These are phyloP conservation scores for Candida morakotiae DNA, from an alignment of 805 yeast genomes.

Conservation along the genomic window DNA sequence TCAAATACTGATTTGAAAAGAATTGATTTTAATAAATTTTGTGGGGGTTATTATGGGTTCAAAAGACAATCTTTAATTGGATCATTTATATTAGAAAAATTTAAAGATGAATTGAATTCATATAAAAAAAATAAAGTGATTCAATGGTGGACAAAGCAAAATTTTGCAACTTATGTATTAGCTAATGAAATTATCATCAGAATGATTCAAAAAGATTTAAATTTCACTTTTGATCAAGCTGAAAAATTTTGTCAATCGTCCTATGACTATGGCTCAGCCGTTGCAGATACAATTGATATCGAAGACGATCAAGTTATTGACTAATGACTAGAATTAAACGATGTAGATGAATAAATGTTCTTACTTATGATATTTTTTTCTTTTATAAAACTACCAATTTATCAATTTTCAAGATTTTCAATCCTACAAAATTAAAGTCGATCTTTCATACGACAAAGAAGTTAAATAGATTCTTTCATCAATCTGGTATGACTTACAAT, in stretches of 20 bases:
- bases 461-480: slow-evolving; percentile 10
- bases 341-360: background rate
- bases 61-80: slow-evolving; percentile 53
- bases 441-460: slow-evolving; percentile 8
- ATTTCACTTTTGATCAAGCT: slow-evolving; percentile 36
- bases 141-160: slow-evolving; percentile 56
- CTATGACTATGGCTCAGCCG: slow-evolving; percentile 40
- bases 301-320: slow-evolving; percentile 8
- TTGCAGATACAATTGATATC: slow-evolving; percentile 29
- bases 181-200: slow-evolving; percentile 60
- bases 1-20: slow-evolving; percentile 44
- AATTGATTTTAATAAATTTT: slow-evolving; percentile 42
- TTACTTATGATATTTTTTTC: background rate
- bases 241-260: slow-evolving; percentile 46
- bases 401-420: background rate
- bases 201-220: slow-evolving; percentile 45
- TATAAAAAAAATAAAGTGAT: slow-evolving; percentile 40
- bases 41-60: slow-evolving; percentile 61
- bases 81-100: slow-evolving; percentile 32
- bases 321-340: background rate
- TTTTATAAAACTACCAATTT: background rate
- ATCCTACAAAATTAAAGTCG: slow-evolving; percentile 1
- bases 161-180: slow-evolving; percentile 54
- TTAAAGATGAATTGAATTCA: slow-evolving; percentile 24
- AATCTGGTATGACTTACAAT: slow-evolving; percentile 15